These are phyloP conservation scores for Blattamonas nauphoetae DNA, from an alignment of 78 protist genomes.

Conservation along the genomic window DNA sequence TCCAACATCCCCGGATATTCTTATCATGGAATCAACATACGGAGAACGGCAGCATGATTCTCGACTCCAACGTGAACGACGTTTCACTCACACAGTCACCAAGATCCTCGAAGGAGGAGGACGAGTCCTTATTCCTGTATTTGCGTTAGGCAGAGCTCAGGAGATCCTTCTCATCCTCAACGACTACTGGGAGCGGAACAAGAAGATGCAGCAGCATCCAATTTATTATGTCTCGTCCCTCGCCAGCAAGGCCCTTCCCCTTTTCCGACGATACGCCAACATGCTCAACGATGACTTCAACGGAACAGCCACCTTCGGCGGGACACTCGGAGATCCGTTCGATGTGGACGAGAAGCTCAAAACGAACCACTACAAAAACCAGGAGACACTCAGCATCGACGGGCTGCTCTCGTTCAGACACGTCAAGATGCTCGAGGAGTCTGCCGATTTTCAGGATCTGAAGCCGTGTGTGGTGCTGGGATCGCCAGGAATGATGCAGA, in stretches of 20 bases:
- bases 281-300: slow-evolving; percentile 75
- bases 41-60: slow-evolving; percentile 76
- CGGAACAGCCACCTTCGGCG: background rate
- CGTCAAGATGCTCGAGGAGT: slow-evolving; percentile 48
- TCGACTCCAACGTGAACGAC: slow-evolving; percentile 64
- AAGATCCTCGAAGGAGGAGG: slow-evolving; percentile 64
- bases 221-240: slow-evolving; percentile 77
- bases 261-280: slow-evolving; percentile 65
- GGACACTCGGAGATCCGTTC: background rate
- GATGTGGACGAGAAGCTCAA: background rate
- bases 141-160: slow-evolving; percentile 93
- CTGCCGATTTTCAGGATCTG: slow-evolving; percentile 48
- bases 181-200: slow-evolving; percentile 34
- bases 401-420: slow-evolving; percentile 74
- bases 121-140: slow-evolving; percentile 80
- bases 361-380: background rate
- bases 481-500: slow-evolving; percentile 80
- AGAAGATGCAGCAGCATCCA: slow-evolving; percentile 70
- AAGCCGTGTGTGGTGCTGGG: slow-evolving; percentile 84
- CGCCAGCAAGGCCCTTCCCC: slow-evolving; percentile 70
- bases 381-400: background rate
- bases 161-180: slow-evolving; percentile 79
- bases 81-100: slow-evolving; percentile 51
- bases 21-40: slow-evolving; percentile 81
- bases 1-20: slow-evolving; percentile 61